phyloP scores from a whole-genome alignment of 208 protist species.

The Angomonas ambiguus region DNA sequence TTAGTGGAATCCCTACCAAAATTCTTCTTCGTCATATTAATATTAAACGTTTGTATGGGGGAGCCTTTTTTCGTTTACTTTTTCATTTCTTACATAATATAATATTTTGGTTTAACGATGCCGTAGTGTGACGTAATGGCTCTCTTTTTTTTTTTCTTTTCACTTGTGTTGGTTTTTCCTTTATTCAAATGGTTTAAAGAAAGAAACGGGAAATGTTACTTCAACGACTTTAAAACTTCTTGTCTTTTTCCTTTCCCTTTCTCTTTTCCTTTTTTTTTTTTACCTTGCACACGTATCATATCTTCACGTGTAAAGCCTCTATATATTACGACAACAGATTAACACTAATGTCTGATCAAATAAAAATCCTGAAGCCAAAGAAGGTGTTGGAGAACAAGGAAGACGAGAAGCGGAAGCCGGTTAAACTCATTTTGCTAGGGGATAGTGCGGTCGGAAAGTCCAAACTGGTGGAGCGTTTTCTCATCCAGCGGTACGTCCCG shows the following conservation, averaged over 20 bases:
- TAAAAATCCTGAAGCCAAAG: constrained; percentile 53
- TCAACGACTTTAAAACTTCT: background rate
- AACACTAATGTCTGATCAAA: constrained; percentile 3
- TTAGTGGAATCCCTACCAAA: background rate
- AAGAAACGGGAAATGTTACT: background rate
- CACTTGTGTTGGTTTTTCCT: background rate
- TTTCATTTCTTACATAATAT: constrained; percentile 14
- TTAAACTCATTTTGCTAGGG: constrained; percentile 95
- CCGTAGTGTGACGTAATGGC: background rate
- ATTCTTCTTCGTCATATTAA: too few species aligned
- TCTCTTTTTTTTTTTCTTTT: constrained; percentile 9
- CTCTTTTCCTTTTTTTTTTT: background rate
- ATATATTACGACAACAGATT: background rate
- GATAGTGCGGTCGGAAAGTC: constrained; percentile 95
- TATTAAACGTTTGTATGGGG: too few species aligned
- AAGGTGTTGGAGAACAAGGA: constrained; percentile 73
- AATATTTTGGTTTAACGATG: background rate
- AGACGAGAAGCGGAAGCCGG: constrained; percentile 63
- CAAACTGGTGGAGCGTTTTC: constrained; percentile 93
- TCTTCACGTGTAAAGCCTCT: background rate
- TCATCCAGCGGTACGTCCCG: constrained; percentile 92
- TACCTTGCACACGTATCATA: background rate
- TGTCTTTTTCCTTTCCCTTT: background rate
- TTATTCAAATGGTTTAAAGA: background rate
- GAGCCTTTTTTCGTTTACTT: background rate